Conservation (phyloP, 2,329 filamentous ascomycete genomes). For the Arthrobotrys iridis region DNA sequence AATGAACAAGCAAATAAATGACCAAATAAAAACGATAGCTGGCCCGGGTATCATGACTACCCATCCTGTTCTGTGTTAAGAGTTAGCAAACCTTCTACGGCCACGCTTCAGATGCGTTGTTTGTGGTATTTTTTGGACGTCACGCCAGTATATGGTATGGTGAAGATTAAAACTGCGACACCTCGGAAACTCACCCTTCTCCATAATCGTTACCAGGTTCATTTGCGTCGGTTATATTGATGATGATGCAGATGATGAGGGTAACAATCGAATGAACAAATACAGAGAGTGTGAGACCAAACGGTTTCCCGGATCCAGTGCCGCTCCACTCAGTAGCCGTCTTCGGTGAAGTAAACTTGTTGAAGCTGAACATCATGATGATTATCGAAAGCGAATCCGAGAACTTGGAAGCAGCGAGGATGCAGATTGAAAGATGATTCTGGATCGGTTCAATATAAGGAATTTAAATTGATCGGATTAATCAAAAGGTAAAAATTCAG, state of each 20-base stretch:
- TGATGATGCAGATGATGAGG: constrained; percentile 21
- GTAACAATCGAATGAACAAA: constrained; percentile 10
- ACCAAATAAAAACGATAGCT: constrained; percentile 11
- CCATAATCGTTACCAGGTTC: constrained; percentile 33
- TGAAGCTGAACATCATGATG: not conserved
- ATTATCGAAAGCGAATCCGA: not conserved
- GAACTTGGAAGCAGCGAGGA: not conserved
- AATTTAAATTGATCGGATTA: not conserved
- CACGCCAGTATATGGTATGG: not conserved
- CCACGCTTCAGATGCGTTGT: not conserved
- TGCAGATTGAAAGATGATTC: not conserved
- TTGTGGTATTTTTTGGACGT: not conserved
- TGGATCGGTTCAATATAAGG: not conserved
- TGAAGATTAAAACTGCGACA: not conserved
- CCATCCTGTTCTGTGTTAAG: constrained; percentile 25
- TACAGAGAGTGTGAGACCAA: constrained; percentile 6
- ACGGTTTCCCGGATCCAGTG: constrained; percentile 21
- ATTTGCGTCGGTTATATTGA: constrained; percentile 46
- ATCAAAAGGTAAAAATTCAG: not conserved
- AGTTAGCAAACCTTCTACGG: not conserved
- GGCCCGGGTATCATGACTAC: constrained; percentile 39
- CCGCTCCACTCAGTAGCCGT: constrained; percentile 30
- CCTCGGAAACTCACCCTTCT: constrained; percentile 15
- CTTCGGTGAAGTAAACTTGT: constrained; percentile 11
- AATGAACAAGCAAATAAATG: constrained; percentile 10